These are phyloP conservation scores for Mimosa pudica DNA, from an alignment of 306 rosid genomes.

Conservation along the genomic window DNA sequence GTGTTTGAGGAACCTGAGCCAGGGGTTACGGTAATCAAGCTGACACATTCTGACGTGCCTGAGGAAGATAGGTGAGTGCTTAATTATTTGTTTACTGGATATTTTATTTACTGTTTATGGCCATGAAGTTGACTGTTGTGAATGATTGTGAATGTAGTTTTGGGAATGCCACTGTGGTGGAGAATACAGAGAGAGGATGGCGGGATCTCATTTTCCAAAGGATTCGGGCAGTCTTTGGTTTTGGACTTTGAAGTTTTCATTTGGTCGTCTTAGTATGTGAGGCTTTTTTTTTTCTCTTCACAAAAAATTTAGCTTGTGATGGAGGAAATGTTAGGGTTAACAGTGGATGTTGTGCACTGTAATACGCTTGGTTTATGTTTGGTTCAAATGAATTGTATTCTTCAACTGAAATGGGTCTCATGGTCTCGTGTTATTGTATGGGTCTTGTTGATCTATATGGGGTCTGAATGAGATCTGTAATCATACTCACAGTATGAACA, in stretches of 20 bases:
- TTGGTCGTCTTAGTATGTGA: conserved; percentile 27
- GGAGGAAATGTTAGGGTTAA: conserved; percentile 40
- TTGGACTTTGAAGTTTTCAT: conserved; percentile 62
- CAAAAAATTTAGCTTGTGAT: conserved; percentile 24
- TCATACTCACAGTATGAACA: no score
- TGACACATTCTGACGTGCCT: conserved; percentile 81
- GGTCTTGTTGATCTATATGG: neutral
- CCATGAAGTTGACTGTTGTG: neutral
- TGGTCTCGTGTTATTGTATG: neutral
- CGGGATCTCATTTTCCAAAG: conserved; percentile 93
- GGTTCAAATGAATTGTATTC: neutral
- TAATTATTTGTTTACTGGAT: neutral
- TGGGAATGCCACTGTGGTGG: conserved; percentile 94
- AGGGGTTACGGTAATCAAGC: conserved; percentile 72
- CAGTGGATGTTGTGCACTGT: conserved; percentile 40
- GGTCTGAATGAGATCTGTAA: conserved; percentile 22
- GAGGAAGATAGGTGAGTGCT: conserved; percentile 83
- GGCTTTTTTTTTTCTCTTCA: neutral
- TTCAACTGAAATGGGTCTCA: neutral
- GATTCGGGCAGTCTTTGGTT: conserved; percentile 94
- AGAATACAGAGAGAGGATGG: conserved; percentile 99
- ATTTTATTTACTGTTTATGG: neutral
- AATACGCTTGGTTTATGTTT: neutral
- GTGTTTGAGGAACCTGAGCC: conserved; percentile 85
- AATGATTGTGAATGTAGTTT: conserved; percentile 55